Conservation (phyloP, 306 rosid genomes). For the Datisca glomerata region DNA sequence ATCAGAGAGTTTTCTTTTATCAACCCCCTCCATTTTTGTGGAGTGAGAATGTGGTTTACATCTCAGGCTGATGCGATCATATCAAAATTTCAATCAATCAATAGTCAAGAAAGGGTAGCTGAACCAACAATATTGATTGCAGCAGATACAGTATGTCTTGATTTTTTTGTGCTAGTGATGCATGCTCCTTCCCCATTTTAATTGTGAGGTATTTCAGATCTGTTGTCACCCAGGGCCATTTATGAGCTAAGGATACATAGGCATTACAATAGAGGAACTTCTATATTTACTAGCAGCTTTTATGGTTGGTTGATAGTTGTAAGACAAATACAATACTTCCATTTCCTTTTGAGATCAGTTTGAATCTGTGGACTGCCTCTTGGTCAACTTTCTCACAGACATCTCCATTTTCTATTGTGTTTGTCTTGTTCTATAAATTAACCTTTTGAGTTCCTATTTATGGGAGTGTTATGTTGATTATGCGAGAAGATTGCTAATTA, state of each 20-base stretch:
- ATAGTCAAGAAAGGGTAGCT: conserved; percentile 36
- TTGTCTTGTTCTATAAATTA: no score
- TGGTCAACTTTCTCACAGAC: no score
- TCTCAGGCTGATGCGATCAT: conserved; percentile 86
- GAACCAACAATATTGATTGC: conserved; percentile 68
- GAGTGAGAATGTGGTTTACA: conserved; percentile 20
- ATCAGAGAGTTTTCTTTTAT: conserved; percentile 11
- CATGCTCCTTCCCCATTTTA: conserved; percentile 13
- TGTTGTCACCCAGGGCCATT: conserved; percentile 49
- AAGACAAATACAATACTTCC: no score
- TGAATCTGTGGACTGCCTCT: no score
- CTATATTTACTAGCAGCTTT: no score
- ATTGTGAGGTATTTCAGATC: conserved; percentile 9
- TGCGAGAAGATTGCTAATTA: conserved; percentile 16
- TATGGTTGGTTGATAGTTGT: no score
- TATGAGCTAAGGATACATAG: conserved; percentile 34
- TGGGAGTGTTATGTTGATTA: no score
- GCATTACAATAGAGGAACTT: no score
- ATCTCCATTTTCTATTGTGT: no score
- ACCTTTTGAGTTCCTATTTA: no score
- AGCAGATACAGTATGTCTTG: conserved; percentile 74
- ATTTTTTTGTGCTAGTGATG: conserved; percentile 8
- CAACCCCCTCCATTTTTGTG: conserved; percentile 15
- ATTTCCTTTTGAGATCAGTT: no score
- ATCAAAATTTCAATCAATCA: conserved; percentile 42